A percentile compares a stretch with the other conserved stretches of the same genome.
These are phyloP conservation scores for Crithidia fasciculata DNA, from an alignment of 208 protist species.

Conservation along the genomic window DNA sequence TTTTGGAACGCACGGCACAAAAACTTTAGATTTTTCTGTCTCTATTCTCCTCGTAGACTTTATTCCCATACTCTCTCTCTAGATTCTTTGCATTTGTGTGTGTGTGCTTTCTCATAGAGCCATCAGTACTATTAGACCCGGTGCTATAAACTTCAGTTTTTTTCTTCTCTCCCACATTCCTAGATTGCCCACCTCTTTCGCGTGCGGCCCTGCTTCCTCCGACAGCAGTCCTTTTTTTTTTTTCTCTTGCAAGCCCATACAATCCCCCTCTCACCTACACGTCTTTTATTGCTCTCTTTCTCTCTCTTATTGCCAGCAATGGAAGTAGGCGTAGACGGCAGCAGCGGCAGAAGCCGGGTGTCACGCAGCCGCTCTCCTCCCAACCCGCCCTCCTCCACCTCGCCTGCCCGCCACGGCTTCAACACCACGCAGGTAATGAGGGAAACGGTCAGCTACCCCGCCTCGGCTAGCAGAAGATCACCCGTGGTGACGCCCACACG, in stretches of 20 bases:
- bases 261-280: no score
- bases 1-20: no score
- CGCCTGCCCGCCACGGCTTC: background rate
- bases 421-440: conserved; percentile 9
- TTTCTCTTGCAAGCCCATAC: background rate
- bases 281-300: no score
- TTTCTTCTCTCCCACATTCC: conserved; percentile 11
- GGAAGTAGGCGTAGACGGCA: background rate
- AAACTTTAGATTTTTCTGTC: no score
- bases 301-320: background rate
- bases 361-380: background rate
- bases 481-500: conserved; percentile 4
- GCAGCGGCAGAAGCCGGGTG: no score
- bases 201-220: background rate
- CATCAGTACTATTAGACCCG: no score
- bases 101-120: no score
- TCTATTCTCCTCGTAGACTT: no score
- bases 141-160: background rate
- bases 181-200: background rate
- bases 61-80: no score
- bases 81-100: no score
- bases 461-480: background rate
- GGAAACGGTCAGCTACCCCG: background rate
- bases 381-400: background rate
- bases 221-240: conserved; percentile 1